Evolutionary conservation across 345 rosid genomes (phyloP), one percentile per base, ranked within the genome.

Genomic region (Ricinus communis): DNA sequence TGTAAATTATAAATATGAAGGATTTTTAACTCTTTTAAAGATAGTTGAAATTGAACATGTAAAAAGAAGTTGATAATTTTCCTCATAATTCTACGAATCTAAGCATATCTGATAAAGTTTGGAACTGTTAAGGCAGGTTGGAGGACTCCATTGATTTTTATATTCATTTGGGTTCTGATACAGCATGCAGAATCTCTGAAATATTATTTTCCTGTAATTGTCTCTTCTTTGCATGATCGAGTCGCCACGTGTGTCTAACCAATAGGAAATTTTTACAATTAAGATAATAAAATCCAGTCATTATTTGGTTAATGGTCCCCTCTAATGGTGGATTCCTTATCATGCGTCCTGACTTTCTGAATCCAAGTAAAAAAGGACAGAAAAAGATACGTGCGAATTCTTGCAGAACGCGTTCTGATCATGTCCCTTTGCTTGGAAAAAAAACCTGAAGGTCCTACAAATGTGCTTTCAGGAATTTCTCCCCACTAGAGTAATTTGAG

Each of bases 201-300:
- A 55, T 2, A 25, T 8, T 10, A 25, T 7, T 54, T 54, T 3
- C 4, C 24, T 22, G 1, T 10, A 64, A 45, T 43, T 16, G 40
- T 18, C 69, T 22, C 60, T 67, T 53, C 41, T 14, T 56, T 45
- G 71, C 52, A 16, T 11, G 36, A 16, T 73, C 71, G 61, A 50
- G 53, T 36, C 53, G 66, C 71, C 71, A 38, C 77, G 43, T 28
- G 18, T 36, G 21, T 5, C 12, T 6, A 12, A 31, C 43, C 69
- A 28, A 28, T 49, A 54, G 18, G 38, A 25, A 33, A 33, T 33
- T 33, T 33, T 6, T 33, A 2, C 38, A 25, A 53, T 68, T 40
- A 36, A 33, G 13, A 24, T 33, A 6, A 6, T 33, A 33, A 6
- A 33, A 33, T 6, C 38, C 38, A 33, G 58, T 54, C n/a, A 7